Percentiles rank a stretch among this genome's conserved stretches.
These are phyloP conservation scores for Botrytis porri DNA, from an alignment of 2,329 filamentous ascomycete genomes.

Conservation along the genomic window DNA sequence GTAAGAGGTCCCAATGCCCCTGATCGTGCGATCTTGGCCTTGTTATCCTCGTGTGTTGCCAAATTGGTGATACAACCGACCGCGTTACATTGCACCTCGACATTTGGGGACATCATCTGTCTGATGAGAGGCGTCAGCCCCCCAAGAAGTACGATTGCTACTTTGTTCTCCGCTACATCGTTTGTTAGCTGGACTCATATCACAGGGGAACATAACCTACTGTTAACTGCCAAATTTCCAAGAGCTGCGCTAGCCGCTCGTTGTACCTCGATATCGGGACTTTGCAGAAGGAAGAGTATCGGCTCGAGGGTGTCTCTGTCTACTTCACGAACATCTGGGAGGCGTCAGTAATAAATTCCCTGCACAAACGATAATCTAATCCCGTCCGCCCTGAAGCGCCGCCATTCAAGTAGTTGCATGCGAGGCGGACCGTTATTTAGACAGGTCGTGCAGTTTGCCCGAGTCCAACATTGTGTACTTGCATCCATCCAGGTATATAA, in stretches of 20 bases:
- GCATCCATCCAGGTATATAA: constrained; percentile 1
- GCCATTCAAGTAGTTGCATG: not conserved
- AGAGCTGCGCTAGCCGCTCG: constrained; percentile 92
- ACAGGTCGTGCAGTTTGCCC: not conserved
- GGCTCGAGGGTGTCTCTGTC: constrained; percentile 92
- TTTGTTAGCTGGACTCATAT: constrained; percentile 42
- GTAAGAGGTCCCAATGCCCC: constrained; percentile 90
- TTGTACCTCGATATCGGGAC: constrained; percentile 94
- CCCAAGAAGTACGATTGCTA: constrained; percentile 88
- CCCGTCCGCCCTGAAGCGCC: not conserved
- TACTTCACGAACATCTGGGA: constrained; percentile 88
- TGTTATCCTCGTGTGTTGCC: constrained; percentile 98
- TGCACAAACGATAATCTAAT: not conserved
- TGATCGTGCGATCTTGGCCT: constrained; percentile 95
- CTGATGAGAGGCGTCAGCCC: constrained; percentile 88
- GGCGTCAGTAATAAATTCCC: constrained; percentile 24
- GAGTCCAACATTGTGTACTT: not conserved
- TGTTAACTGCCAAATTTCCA: constrained; percentile 94
- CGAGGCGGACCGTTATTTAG: not conserved
- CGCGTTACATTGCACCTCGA: constrained; percentile 98
- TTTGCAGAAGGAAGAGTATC: constrained; percentile 92
- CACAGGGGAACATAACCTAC: constrained; percentile 51
- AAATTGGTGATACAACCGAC: constrained; percentile 98
- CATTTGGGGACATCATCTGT: constrained; percentile 97
- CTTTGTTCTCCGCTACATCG: constrained; percentile 88